These are phyloP conservation scores for Chamaecrista fasciculata DNA, from an alignment of 306 rosid genomes.

Conservation along the genomic window DNA sequence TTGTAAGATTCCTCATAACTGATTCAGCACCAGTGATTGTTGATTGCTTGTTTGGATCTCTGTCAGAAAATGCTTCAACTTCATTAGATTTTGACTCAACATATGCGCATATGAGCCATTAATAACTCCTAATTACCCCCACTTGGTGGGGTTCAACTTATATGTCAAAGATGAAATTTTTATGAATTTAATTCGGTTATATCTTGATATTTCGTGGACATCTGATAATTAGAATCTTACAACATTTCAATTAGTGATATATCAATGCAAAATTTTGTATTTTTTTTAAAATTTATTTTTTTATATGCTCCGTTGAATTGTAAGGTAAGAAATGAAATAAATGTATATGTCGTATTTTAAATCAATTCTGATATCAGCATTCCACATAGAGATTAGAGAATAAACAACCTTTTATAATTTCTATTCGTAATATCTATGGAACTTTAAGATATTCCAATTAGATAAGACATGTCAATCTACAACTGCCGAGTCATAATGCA, in stretches of 20 bases:
- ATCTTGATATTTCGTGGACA: no score
- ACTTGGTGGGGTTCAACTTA: neutral
- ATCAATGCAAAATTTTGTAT: no score
- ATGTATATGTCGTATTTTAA: neutral
- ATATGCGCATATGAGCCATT: constrained; percentile 18
- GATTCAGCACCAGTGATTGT: constrained; percentile 28
- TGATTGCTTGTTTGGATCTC: constrained; percentile 34
- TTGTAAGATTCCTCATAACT: constrained; percentile 19
- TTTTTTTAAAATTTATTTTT: no score
- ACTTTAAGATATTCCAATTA: constrained; percentile 10
- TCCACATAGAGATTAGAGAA: neutral
- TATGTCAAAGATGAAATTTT: neutral
- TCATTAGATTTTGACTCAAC: constrained; percentile 34
- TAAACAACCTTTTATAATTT: neutral
- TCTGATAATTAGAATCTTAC: no score
- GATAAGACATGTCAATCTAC: constrained; percentile 27
- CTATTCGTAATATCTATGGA: neutral
- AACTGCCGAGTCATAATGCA: constrained; percentile 51
- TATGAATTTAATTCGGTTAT: neutral
- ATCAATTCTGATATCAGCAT: neutral
- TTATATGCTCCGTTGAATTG: neutral
- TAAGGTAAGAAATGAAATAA: neutral
- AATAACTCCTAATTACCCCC: neutral
- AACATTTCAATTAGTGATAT: no score
- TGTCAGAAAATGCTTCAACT: constrained; percentile 27